phyloP scores from a whole-genome alignment of 108 stramenopile species.

The Discostella stelligeroides region DNA sequence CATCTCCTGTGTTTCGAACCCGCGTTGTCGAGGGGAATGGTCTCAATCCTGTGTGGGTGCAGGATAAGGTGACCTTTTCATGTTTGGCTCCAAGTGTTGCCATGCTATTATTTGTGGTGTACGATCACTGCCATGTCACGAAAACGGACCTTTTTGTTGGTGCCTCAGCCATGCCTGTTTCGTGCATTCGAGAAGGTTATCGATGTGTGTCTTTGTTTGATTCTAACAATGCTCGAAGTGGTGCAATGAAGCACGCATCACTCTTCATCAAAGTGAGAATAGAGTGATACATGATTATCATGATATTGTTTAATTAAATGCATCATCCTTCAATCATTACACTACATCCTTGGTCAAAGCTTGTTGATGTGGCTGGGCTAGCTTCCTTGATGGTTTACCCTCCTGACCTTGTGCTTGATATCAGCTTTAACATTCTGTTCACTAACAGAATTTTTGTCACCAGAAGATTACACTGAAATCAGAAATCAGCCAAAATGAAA shows the following conservation, averaged over 20 bases:
- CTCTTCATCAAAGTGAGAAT: constrained; percentile 58
- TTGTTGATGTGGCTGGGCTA: too few relatives aligned
- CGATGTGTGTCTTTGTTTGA: constrained; percentile 77
- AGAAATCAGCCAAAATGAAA: too few relatives aligned
- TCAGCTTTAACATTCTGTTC: background rate
- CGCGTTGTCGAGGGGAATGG: constrained; percentile 78
- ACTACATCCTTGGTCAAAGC: too few relatives aligned
- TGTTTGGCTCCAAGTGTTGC: constrained; percentile 68
- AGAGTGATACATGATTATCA: too few relatives aligned
- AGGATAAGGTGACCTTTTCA: constrained; percentile 55
- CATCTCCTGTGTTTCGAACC: constrained; percentile 49
- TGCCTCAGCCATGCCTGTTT: constrained; percentile 70
- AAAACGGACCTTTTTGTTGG: constrained; percentile 68
- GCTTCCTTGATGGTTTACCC: too few relatives aligned
- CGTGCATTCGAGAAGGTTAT: constrained; percentile 75
- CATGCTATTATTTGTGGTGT: constrained; percentile 74
- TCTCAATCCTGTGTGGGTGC: constrained; percentile 91
- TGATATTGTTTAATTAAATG: too few relatives aligned
- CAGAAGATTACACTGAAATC: too few relatives aligned
- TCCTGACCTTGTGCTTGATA: too few relatives aligned
- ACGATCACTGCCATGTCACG: constrained; percentile 58
- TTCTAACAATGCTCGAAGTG: constrained; percentile 61
- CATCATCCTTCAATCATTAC: too few relatives aligned
- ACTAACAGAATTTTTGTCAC: too few relatives aligned
- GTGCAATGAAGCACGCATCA: constrained; percentile 72